Evolutionary conservation across 2,329 filamentous ascomycete genomes (phyloP).

Genomic region (Claviceps digitariae): DNA sequence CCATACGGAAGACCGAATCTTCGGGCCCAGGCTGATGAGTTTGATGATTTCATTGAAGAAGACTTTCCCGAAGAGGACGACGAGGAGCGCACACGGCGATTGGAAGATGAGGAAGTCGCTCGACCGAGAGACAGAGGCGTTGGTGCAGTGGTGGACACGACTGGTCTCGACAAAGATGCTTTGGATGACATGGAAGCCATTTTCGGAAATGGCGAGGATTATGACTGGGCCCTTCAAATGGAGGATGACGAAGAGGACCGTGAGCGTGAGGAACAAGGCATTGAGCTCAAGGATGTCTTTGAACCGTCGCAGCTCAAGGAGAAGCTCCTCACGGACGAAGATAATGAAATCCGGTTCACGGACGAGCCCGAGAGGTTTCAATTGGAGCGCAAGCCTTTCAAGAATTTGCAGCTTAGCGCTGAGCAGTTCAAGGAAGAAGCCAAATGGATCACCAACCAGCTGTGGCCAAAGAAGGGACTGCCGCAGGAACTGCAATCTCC

Average conservation of each 20-base stretch:
- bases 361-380: slow-evolving; percentile 95
- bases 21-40: slow-evolving; percentile 58
- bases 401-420: slow-evolving; percentile 62
- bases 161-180: slow-evolving; percentile 80
- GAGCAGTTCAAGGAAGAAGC: slow-evolving; percentile 87
- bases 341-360: slow-evolving; percentile 75
- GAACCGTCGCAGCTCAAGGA: slow-evolving; percentile 91
- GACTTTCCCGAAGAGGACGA: slow-evolving; percentile 87
- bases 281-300: slow-evolving; percentile 95
- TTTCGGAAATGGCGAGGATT: slow-evolving; percentile 91
- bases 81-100: slow-evolving; percentile 57
- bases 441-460: slow-evolving; percentile 77
- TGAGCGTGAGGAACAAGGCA: slow-evolving; percentile 63
- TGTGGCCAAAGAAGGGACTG: slow-evolving; percentile 78
- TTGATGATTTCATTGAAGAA: slow-evolving; percentile 94
- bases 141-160: slow-evolving; percentile 58
- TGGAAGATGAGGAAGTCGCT: slow-evolving; percentile 80
- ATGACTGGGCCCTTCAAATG: slow-evolving; percentile 82
- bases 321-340: slow-evolving; percentile 88
- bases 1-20: slow-evolving; percentile 37
- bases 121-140: slow-evolving; percentile 61
- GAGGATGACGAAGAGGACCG: slow-evolving; percentile 77
- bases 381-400: slow-evolving; percentile 78
- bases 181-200: slow-evolving; percentile 93
- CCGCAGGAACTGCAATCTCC: slow-evolving; percentile 59